phyloP scores from a whole-genome alignment of 768 basidiomycete genomes.

The Suillus alpinus region DNA sequence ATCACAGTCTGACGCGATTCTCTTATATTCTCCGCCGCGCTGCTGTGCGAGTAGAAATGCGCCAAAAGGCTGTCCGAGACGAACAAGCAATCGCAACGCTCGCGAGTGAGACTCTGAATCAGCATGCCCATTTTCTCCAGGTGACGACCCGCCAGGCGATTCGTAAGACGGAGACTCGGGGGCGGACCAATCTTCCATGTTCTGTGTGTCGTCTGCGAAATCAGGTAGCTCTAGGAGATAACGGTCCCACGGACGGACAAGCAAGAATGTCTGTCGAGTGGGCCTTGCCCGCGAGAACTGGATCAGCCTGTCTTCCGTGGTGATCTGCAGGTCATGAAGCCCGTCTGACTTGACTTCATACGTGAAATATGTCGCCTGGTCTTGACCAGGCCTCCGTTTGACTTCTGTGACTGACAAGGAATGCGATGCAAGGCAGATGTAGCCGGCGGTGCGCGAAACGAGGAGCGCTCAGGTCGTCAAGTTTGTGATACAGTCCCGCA shows the following conservation, averaged over 20 bases:
- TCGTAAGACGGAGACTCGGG: neutral
- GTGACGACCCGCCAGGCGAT: neutral
- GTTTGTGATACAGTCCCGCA: neutral
- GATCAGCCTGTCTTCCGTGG: neutral
- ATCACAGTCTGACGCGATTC: neutral
- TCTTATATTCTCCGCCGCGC: neutral
- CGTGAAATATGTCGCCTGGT: neutral
- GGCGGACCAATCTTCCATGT: neutral
- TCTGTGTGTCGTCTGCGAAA: neutral
- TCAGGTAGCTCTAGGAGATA: neutral
- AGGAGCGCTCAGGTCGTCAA: neutral
- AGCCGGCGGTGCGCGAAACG: neutral
- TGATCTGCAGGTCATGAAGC: neutral
- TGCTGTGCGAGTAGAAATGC: neutral
- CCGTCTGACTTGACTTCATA: neutral
- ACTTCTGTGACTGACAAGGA: slow-evolving; percentile 8
- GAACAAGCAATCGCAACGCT: neutral
- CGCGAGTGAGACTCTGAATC: neutral
- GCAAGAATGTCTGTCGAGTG: neutral
- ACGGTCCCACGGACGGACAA: neutral
- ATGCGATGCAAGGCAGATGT: neutral
- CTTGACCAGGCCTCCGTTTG: slow-evolving; percentile 5
- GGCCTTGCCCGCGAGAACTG: neutral
- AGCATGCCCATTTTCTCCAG: neutral
- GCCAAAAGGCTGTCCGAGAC: neutral